Conservation (phyloP, 345 rosid genomes). For the Tarenaya hassleriana region DNA sequence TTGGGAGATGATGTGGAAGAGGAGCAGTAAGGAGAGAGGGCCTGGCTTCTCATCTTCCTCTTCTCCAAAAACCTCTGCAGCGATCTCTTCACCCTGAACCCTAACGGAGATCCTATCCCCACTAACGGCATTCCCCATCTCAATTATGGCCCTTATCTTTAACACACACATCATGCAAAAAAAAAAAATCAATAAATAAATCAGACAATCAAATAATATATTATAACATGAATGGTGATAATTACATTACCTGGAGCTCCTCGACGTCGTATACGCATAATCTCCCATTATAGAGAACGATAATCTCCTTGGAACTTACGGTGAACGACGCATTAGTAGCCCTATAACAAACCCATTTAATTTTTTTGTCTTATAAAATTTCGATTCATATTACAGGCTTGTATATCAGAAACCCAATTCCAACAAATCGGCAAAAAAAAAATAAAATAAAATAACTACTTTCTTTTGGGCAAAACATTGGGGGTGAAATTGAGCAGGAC, state of each 20-base stretch:
- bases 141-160: constrained; percentile 28
- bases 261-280: constrained; percentile 18
- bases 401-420: no score
- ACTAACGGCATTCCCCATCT: constrained; percentile 23
- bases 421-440: no score
- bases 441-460: no score
- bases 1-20: constrained; percentile 24
- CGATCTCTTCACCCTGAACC: constrained; percentile 21
- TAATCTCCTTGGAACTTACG: constrained; percentile 2
- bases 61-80: constrained; percentile 29
- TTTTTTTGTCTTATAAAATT: no score
- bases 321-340: background rate
- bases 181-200: background rate
- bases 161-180: background rate
- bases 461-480: no score
- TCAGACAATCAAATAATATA: no score
- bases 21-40: constrained; percentile 5
- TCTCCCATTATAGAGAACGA: background rate
- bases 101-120: constrained; percentile 21
- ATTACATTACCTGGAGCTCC: constrained; percentile 21
- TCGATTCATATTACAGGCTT: no score
- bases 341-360: background rate
- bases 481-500: background rate
- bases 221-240: background rate
- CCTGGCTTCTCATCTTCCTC: constrained; percentile 26